phyloP scores from a whole-genome alignment of 345 rosid species.

The Corchorus capsularis region DNA sequence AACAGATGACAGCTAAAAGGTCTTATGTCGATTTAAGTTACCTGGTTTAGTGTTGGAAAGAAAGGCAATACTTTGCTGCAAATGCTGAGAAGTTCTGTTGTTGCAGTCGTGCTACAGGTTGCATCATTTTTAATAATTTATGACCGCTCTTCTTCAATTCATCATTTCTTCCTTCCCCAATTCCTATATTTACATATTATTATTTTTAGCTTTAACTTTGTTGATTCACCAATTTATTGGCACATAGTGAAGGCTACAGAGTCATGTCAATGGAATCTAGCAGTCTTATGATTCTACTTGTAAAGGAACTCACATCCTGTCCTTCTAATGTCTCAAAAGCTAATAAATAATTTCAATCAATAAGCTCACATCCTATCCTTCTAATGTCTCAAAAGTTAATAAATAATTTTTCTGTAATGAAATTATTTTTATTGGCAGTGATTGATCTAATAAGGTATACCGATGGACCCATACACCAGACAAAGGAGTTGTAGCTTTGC shows the following conservation, averaged over 20 bases:
- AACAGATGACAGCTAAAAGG: not conserved
- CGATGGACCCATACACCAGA: not conserved
- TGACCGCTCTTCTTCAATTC: not conserved
- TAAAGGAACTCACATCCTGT: not conserved
- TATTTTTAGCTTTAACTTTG: not conserved
- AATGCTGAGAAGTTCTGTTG: not conserved
- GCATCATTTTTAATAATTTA: not conserved
- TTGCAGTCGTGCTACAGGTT: not conserved
- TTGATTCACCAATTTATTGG: not conserved
- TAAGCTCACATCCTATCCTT: not conserved
- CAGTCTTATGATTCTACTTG: not conserved
- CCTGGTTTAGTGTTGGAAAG: not conserved
- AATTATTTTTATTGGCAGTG: not conserved
- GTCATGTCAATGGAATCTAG: not conserved
- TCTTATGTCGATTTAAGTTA: not conserved
- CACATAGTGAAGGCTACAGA: not conserved
- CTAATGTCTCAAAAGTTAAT: not conserved
- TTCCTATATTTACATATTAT: not conserved
- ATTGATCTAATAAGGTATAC: not conserved
- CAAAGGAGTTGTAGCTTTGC: constrained; percentile 3
- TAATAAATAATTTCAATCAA: not conserved
- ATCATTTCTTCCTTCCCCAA: not conserved
- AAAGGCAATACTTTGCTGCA: no score
- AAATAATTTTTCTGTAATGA: not conserved
- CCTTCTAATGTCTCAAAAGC: not conserved